Evolutionary conservation across 768 basidiomycete genomes (phyloP).

Genomic region (Galerina sulciceps): DNA sequence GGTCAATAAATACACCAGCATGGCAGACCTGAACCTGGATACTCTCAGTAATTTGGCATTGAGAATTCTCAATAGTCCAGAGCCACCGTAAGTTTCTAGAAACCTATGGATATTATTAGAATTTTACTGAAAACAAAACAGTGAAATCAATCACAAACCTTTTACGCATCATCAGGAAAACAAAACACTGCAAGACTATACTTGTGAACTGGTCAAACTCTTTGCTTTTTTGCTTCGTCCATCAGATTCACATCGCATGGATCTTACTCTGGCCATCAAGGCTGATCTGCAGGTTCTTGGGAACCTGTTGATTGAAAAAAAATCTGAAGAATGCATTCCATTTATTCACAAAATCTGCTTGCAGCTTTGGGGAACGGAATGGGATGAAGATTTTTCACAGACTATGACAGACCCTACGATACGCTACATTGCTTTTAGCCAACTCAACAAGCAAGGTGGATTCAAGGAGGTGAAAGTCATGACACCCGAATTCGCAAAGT

Average conservation of each 20-base stretch:
- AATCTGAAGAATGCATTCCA: background rate
- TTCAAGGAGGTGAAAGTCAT: background rate
- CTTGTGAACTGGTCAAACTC: too few species aligned
- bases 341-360: background rate
- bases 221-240: background rate
- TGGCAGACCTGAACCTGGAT: background rate
- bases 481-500: background rate
- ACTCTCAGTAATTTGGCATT: background rate
- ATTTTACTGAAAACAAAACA: too few species aligned
- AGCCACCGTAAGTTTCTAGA: background rate
- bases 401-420: background rate
- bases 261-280: too few species aligned
- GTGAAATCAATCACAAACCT: too few species aligned
- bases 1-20: background rate
- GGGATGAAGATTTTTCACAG: background rate
- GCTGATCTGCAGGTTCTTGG: background rate
- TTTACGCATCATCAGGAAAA: too few species aligned
- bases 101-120: background rate
- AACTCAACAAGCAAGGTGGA: background rate
- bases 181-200: too few species aligned
- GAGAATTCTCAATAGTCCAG: background rate
- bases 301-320: background rate
- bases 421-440: background rate
- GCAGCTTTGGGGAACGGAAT: background rate
- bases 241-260: too few species aligned